These are phyloP conservation scores for Heliamphora exappendiculata DNA, from an alignment of 148 eudicot genomes.

Conservation along the genomic window DNA sequence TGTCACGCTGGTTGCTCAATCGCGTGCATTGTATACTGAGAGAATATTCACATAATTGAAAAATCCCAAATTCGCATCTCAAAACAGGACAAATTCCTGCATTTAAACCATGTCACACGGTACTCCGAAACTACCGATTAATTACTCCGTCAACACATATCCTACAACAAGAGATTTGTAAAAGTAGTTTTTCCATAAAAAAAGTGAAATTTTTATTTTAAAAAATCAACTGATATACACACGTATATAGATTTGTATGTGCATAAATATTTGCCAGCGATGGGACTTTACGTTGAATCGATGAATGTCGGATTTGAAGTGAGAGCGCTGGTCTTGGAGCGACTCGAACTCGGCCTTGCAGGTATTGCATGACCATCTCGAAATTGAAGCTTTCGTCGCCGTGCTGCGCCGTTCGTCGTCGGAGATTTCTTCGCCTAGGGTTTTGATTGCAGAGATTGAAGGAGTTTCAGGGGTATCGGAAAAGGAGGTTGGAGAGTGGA, in stretches of 20 bases:
- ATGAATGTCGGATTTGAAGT: slow-evolving; percentile 87
- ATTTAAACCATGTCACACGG: too few relatives aligned
- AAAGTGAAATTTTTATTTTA: not conserved
- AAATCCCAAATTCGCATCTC: not conserved
- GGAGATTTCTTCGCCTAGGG: slow-evolving; percentile 18
- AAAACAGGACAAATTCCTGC: not conserved
- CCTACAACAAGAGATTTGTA: not conserved
- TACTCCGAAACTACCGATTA: too few relatives aligned
- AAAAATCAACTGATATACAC: not conserved
- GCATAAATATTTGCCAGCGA: not conserved
- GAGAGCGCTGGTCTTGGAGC: slow-evolving; percentile 67
- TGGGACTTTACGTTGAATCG: slow-evolving; percentile 64
- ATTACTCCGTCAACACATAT: not conserved
- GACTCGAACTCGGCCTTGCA: slow-evolving; percentile 76
- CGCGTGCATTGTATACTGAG: not conserved
- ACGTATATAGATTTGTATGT: not conserved
- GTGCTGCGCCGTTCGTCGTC: slow-evolving; percentile 10
- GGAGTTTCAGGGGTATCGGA: slow-evolving; percentile 5
- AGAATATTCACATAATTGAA: not conserved
- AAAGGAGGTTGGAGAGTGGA: slow-evolving; percentile 19
- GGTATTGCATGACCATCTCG: slow-evolving; percentile 71
- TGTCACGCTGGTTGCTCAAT: not conserved
- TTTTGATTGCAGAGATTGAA: slow-evolving; percentile 1
- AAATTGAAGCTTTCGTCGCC: not conserved
- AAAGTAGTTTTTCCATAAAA: not conserved